Percentiles rank a stretch among this genome's conserved stretches.
Evolutionary conservation across 805 yeast genomes (phyloP).

Genomic region (Hanseniaspora nectarophila): DNA sequence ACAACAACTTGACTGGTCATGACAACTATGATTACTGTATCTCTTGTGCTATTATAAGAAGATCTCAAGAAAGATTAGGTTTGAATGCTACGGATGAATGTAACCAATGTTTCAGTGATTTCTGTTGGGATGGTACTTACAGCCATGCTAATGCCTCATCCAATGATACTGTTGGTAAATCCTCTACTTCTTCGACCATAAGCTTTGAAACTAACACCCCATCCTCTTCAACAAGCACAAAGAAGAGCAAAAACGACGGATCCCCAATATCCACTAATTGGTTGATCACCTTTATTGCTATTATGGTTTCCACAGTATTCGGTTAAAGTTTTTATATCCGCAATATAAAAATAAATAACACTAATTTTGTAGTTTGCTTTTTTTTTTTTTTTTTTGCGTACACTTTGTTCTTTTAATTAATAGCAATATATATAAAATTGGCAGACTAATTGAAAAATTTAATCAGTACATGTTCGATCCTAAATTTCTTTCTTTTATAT

Average conservation of each 20-base stretch:
- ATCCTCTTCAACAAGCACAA: constrained; percentile 12
- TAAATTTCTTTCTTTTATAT: too few species aligned
- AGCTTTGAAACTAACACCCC: constrained; percentile 3
- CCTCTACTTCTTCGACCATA: not conserved
- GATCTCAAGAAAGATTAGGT: constrained; percentile 60
- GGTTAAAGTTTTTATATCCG: not conserved
- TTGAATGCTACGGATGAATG: constrained; percentile 54
- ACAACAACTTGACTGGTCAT: constrained; percentile 56
- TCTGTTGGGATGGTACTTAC: constrained; percentile 61
- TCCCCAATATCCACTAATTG: not conserved
- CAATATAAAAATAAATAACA: too few species aligned
- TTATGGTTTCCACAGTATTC: not conserved
- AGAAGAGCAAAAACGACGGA: constrained; percentile 1
- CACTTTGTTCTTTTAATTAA: too few species aligned
- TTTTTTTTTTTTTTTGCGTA: too few species aligned
- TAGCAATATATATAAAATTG: too few species aligned
- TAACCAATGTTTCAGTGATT: constrained; percentile 51
- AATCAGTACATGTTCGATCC: too few species aligned
- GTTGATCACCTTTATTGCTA: not conserved
- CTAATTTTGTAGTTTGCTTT: not conserved
- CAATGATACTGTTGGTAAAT: not conserved
- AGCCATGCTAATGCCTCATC: constrained; percentile 9
- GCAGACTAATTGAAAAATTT: too few species aligned
- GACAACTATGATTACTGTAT: constrained; percentile 60
- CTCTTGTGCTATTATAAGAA: constrained; percentile 71